Evolutionary conservation across 345 rosid genomes (phyloP).

Genomic region (Combretum micranthum): DNA sequence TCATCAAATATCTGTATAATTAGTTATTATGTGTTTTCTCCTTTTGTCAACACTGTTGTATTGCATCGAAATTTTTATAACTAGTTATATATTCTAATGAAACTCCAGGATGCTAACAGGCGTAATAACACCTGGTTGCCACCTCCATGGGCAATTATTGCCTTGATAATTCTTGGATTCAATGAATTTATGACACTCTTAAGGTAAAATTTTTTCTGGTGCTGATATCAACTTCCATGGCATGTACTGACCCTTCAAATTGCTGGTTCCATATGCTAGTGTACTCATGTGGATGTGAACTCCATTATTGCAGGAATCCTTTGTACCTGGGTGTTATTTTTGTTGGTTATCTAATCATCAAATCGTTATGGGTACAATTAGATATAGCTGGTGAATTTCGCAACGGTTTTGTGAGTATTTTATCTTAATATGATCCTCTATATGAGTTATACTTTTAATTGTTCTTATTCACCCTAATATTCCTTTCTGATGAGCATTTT

Average conservation of each 20-base stretch:
- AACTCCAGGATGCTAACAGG: constrained; percentile 86
- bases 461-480: too few species aligned
- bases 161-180: constrained; percentile 78
- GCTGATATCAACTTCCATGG: background rate
- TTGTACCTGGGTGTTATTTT: constrained; percentile 65
- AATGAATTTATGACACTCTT: constrained; percentile 98
- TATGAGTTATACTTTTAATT: too few species aligned
- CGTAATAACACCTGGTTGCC: constrained; percentile 97
- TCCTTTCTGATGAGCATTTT: too few species aligned
- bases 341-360: constrained; percentile 56
- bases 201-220: constrained; percentile 42
- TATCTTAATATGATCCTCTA: too few species aligned
- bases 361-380: constrained; percentile 96
- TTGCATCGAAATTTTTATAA: too few species aligned
- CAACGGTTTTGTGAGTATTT: constrained; percentile 76
- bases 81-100: too few species aligned
- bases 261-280: too few species aligned
- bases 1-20: too few species aligned
- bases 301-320: constrained; percentile 70
- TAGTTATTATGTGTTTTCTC: too few species aligned
- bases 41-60: too few species aligned
- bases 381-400: constrained; percentile 82
- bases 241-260: background rate
- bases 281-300: too few species aligned
- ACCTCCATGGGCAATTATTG: constrained; percentile 98